phyloP scores from a whole-genome alignment of 177 flowering plant species.

The Telopea speciosissima region DNA sequence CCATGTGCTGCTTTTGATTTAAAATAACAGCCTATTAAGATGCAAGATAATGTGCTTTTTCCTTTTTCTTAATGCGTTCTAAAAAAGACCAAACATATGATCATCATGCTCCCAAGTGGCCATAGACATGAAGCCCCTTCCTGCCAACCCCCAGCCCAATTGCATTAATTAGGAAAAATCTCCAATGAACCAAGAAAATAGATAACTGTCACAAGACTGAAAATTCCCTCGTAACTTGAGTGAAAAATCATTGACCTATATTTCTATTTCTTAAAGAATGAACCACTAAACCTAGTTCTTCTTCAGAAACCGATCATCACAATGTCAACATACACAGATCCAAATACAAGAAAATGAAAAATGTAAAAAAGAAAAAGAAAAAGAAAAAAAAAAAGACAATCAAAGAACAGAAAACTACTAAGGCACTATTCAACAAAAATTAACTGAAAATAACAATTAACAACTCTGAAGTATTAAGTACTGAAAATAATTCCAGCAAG shows the following conservation, averaged over 20 bases:
- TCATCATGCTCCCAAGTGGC: not conserved
- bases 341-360: no score
- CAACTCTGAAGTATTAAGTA: no score
- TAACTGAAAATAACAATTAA: not conserved
- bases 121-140: no score
- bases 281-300: no score
- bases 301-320: not conserved
- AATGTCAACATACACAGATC: not conserved
- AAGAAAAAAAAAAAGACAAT: no score
- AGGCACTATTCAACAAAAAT: not conserved
- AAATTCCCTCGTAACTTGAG: not conserved
- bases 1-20: not conserved
- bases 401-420: no score
- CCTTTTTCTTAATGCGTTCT: not conserved
- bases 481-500: no score
- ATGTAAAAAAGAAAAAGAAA: no score
- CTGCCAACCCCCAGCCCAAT: not conserved
- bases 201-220: not conserved
- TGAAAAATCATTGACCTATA: not conserved
- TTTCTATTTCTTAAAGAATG: no score
- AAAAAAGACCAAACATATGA: not conserved
- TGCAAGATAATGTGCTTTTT: not conserved
- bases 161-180: not conserved
- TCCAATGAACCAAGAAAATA: not conserved
- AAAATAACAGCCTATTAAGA: not conserved